Evolutionary conservation across 352 stramenopile genomes (phyloP).

Genomic region (Plasmopara muralis): DNA sequence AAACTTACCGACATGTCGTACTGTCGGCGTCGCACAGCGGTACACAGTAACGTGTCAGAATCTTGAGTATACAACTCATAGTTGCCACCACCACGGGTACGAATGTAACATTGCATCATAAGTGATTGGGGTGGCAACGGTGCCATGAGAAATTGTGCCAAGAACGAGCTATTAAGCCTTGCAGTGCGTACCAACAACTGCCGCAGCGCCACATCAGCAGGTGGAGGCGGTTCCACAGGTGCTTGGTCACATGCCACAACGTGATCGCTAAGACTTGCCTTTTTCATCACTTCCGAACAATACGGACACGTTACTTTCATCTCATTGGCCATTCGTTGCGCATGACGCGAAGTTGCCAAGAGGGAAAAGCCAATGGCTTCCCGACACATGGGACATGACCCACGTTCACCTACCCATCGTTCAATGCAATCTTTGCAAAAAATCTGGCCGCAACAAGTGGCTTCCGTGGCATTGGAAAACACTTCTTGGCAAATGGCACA

Average conservation of each 20-base stretch:
- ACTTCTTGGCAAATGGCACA: constrained; percentile 83
- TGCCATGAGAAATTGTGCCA: constrained; percentile 52
- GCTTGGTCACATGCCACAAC: constrained; percentile 58
- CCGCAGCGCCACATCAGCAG: constrained; percentile 60
- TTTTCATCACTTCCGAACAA: constrained; percentile 69
- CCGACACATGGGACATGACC: constrained; percentile 77
- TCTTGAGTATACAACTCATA: constrained; percentile 85
- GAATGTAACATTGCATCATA: constrained; percentile 86
- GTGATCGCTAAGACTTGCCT: constrained; percentile 57
- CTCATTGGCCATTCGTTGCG: constrained; percentile 81
- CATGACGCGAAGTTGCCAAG: constrained; percentile 55
- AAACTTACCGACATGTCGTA: constrained; percentile 87
- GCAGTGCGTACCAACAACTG: constrained; percentile 51
- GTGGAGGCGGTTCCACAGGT: constrained; percentile 63
- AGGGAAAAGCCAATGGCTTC: constrained; percentile 66
- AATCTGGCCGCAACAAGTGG: constrained; percentile 77
- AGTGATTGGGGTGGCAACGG: constrained; percentile 52
- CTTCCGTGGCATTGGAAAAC: constrained; percentile 65
- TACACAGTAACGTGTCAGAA: constrained; percentile 67
- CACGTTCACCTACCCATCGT: constrained; percentile 73
- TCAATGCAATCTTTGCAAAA: constrained; percentile 81
- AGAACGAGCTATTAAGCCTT: constrained; percentile 42
- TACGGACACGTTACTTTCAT: constrained; percentile 71
- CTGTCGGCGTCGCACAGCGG: constrained; percentile 68
- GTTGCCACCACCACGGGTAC: constrained; percentile 68